Base-by-base conservation (phyloP, 495 filamentous ascomycete species). In the Neurospora tetraspora region DNA sequence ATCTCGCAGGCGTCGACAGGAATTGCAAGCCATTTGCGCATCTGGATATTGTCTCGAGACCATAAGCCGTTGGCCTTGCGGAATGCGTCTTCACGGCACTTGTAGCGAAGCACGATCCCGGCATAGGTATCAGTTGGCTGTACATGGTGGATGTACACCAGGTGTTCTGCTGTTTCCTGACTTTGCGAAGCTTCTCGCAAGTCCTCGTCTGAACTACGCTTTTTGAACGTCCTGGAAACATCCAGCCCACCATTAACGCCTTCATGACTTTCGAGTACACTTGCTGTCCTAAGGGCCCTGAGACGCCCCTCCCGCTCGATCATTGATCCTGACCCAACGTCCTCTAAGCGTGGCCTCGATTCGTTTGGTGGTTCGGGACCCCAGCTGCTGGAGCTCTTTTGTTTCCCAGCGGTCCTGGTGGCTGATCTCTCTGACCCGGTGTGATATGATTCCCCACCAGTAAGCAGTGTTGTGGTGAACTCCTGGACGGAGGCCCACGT, bases 81-180 rank as follows among this genome's bases (percentile, higher is more conserved):
- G 72, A 99, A 92, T 0, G 92, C 85, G 37, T 91, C 89, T 65
- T 92, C 86, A 73, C 91, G 88, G 76, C 94, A 97, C 74, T 91
- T 91, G 81, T 96, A 99, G 73, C 89, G 91, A 59, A 99, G 93
- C 36, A 93, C 91, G 23, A 99, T 90, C 3, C 96, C 94, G 1
- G 93, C 93, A 72, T 97, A 89, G 14, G 93, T 97, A 78, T 98
- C 96, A 39, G 86, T 86, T 5, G 90, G 85, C 72, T 89, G 88
- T 4, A 99, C 94, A 72, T 90, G 90, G 81, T 99, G 96, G 31
- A 99, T 84, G 80, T 99, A 99, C 16, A 93, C 94, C 71, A 98
- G 78, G 23, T 90, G 87, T 53, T 94, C 92, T 70, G 89, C 88
- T 43, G 84, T 76, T 42, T 89, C 79, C 71, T 83, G 76, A 27